A percentile compares a stretch with the other conserved stretches of the same genome.
These are phyloP conservation scores for Fusarium irregulare DNA, from an alignment of 2,329 filamentous ascomycete genomes.

Conservation along the genomic window DNA sequence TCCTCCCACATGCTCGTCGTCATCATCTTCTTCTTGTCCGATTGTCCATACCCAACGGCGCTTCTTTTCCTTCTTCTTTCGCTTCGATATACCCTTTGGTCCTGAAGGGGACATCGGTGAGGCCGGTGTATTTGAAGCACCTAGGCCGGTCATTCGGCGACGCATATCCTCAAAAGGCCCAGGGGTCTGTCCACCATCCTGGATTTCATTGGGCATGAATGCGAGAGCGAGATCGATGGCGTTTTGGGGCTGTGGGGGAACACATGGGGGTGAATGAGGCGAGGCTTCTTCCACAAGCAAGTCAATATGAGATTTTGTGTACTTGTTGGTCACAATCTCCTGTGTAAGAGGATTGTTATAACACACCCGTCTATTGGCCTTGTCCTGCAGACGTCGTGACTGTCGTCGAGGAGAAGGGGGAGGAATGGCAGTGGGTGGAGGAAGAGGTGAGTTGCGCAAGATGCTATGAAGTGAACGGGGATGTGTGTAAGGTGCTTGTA, in stretches of 20 bases:
- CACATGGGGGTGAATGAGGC: constrained; percentile 55
- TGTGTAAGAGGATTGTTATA: constrained; percentile 73
- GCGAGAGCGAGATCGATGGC: constrained; percentile 62
- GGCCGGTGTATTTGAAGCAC: constrained; percentile 47
- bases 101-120: constrained; percentile 57
- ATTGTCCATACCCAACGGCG: constrained; percentile 76
- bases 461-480: constrained; percentile 71
- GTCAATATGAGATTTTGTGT: constrained; percentile 72
- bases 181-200: constrained; percentile 71
- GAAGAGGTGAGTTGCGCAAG: constrained; percentile 73
- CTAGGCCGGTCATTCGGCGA: constrained; percentile 64
- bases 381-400: constrained; percentile 66
- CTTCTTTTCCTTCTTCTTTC: constrained; percentile 68
- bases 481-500: constrained; percentile 66
- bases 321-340: constrained; percentile 72
- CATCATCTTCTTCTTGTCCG: constrained; percentile 63
- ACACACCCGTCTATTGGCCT: constrained; percentile 66
- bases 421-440: constrained; percentile 61
- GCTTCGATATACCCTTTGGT: constrained; percentile 62
- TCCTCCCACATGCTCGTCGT: constrained; percentile 57
- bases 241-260: constrained; percentile 52
- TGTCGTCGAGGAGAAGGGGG: constrained; percentile 65
- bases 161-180: constrained; percentile 73
- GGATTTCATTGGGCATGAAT: constrained; percentile 65
- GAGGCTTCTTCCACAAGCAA: constrained; percentile 68